A percentile compares a stretch with the other conserved stretches of the same genome.
phyloP scores from a whole-genome alignment of 2,329 filamentous ascomycete genomes.

The Fusarium austroafricanum region DNA sequence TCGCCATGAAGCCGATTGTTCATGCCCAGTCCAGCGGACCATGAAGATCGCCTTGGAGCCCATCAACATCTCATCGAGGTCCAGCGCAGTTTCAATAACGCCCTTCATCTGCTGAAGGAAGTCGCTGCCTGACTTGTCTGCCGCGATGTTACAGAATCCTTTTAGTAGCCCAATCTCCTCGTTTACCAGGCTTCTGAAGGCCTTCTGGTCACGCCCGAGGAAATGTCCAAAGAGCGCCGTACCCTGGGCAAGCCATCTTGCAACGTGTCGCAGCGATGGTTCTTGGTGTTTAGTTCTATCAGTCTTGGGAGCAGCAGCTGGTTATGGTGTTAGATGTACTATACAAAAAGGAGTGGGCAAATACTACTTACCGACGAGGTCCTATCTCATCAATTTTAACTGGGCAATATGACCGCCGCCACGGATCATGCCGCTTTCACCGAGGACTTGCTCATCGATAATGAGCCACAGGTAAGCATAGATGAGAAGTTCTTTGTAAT shows the following conservation, averaged over 20 bases:
- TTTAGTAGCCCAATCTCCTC: neutral
- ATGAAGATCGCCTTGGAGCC: neutral
- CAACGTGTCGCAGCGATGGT: neutral
- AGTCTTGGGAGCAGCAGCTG: neutral
- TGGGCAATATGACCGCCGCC: too few species aligned
- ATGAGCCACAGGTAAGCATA: too few species aligned
- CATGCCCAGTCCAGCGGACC: neutral
- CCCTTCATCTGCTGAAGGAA: neutral
- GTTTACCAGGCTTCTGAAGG: accelerated
- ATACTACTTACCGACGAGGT: too few species aligned
- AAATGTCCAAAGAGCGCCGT: neutral
- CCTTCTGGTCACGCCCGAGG: neutral
- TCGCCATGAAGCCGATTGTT: neutral
- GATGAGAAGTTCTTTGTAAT: too few species aligned
- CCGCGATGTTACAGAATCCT: neutral
- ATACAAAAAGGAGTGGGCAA: too few species aligned
- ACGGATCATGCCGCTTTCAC: too few species aligned
- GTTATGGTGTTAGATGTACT: too few species aligned
- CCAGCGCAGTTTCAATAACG: neutral
- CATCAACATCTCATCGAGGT: slow-evolving; percentile 12
- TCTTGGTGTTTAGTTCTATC: neutral
- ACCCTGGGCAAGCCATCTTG: slow-evolving; percentile 2
- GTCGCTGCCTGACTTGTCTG: too few species aligned
- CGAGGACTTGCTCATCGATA: too few species aligned
- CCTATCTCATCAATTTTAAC: too few species aligned